Evolutionary conservation across 345 rosid species (phyloP).

Genomic region (Eucalyptus tenuipes): DNA sequence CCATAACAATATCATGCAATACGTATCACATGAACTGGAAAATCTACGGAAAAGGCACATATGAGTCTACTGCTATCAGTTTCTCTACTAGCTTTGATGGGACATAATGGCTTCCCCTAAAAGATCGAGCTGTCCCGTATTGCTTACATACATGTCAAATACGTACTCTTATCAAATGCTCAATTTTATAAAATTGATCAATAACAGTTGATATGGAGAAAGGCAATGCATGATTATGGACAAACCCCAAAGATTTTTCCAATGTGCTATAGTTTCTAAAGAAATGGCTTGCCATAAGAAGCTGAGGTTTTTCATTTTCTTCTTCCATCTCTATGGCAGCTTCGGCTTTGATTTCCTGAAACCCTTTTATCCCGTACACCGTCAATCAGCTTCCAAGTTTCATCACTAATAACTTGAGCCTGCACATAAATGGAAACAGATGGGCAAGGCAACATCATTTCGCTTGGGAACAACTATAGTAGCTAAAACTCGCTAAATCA

Average conservation of each 20-base stretch:
- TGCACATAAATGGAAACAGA: constrained; percentile 11
- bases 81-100: not conserved
- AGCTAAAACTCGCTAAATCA: not conserved
- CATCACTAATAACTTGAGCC: constrained; percentile 69
- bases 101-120: not conserved
- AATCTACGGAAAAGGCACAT: not conserved
- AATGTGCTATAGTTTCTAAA: constrained; percentile 10
- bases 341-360: constrained; percentile 50
- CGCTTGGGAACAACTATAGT: not conserved
- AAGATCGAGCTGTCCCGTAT: not conserved
- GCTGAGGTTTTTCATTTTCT: constrained; percentile 67
- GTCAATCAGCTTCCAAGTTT: constrained; percentile 85
- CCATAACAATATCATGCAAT: not conserved
- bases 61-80: not conserved
- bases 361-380: constrained; percentile 63
- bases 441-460: not conserved
- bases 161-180: not conserved
- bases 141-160: not conserved
- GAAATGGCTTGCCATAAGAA: constrained; percentile 88
- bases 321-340: constrained; percentile 52
- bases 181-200: not conserved
- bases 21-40: not conserved
- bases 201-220: not conserved
- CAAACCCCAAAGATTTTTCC: not conserved
- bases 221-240: not conserved